These are phyloP conservation scores for Phaeosphaeriaceae sp. DNA, from an alignment of 2,329 filamentous ascomycete species.

Conservation along the genomic window DNA sequence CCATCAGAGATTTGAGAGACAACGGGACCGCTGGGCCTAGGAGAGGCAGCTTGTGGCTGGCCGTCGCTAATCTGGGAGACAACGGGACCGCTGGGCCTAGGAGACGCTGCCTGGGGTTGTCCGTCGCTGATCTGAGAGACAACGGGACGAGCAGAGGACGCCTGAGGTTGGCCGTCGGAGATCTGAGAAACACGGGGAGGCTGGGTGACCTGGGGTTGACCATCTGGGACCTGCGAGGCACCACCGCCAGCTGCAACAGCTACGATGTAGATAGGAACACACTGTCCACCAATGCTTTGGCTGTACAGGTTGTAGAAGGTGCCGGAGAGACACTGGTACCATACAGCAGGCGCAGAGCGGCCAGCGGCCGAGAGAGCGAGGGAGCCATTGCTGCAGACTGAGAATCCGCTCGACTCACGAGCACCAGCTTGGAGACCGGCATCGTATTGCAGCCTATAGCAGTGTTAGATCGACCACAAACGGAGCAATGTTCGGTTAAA, in stretches of 20 bases:
- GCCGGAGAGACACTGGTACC: slow-evolving; percentile 77
- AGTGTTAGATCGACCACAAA: slow-evolving; percentile 7
- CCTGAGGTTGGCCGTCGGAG: slow-evolving; percentile 38
- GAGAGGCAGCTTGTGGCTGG: slow-evolving; percentile 26
- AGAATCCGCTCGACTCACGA: slow-evolving; percentile 76
- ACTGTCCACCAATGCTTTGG: slow-evolving; percentile 71
- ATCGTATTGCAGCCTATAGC: slow-evolving; percentile 51
- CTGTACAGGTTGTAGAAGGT: slow-evolving; percentile 86
- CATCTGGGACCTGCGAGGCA: slow-evolving; percentile 16
- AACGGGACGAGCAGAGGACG: slow-evolving; percentile 7
- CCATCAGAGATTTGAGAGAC: slow-evolving; percentile 32
- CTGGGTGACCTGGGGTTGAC: slow-evolving; percentile 17
- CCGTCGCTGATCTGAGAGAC: slow-evolving; percentile 29
- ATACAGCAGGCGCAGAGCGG: slow-evolving; percentile 62
- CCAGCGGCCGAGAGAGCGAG: slow-evolving; percentile 67
- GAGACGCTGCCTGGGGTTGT: slow-evolving; percentile 25
- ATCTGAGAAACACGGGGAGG: slow-evolving; percentile 30
- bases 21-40: slow-evolving; percentile 8
- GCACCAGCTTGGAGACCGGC: slow-evolving; percentile 66
- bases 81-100: slow-evolving; percentile 8
- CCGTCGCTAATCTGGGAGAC: slow-evolving; percentile 31
- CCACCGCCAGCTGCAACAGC: slow-evolving; percentile 20
- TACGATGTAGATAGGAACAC: slow-evolving; percentile 54
- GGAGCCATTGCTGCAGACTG: slow-evolving; percentile 70
- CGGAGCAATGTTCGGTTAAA: background rate